These are phyloP conservation scores for Starmera dryadoides DNA, from an alignment of 805 yeast species.

Conservation along the genomic window DNA sequence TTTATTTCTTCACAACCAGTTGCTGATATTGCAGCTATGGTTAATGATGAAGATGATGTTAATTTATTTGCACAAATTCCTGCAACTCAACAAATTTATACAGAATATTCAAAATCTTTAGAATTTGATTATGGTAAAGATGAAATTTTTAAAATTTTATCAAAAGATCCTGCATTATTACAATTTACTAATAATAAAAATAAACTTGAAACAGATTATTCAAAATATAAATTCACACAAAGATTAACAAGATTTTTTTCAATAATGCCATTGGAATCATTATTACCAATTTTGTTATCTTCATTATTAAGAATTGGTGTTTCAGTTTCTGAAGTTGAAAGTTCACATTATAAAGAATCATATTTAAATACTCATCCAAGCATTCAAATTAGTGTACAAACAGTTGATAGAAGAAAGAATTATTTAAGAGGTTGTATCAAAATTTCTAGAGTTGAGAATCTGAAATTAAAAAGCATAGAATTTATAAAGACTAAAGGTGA, in stretches of 20 bases:
- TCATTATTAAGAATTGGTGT: slow-evolving; percentile 37
- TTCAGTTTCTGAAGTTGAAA: slow-evolving; percentile 15
- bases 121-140: slow-evolving; percentile 20
- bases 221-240: slow-evolving; percentile 27
- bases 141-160: slow-evolving; percentile 28
- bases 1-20: slow-evolving; percentile 41
- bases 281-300: slow-evolving; percentile 33
- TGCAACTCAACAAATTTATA: slow-evolving; percentile 34
- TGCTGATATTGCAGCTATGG: slow-evolving; percentile 32
- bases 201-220: background rate
- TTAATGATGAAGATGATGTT: slow-evolving; percentile 27
- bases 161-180: slow-evolving; percentile 43
- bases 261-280: slow-evolving; percentile 31
- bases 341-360: slow-evolving; percentile 5
- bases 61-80: slow-evolving; percentile 15
- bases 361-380: slow-evolving; percentile 3
- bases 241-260: slow-evolving; percentile 49
- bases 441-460: slow-evolving; percentile 30
- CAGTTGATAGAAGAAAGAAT: slow-evolving; percentile 37
- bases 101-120: slow-evolving; percentile 28
- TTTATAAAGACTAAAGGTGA: slow-evolving; percentile 55
- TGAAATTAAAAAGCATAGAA: slow-evolving; percentile 39
- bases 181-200: slow-evolving; percentile 31
- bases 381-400: slow-evolving; percentile 21
- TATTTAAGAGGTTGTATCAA: slow-evolving; percentile 40